phyloP scores from a whole-genome alignment of 352 stramenopile genomes.

The Phytophthora citrophthora region DNA sequence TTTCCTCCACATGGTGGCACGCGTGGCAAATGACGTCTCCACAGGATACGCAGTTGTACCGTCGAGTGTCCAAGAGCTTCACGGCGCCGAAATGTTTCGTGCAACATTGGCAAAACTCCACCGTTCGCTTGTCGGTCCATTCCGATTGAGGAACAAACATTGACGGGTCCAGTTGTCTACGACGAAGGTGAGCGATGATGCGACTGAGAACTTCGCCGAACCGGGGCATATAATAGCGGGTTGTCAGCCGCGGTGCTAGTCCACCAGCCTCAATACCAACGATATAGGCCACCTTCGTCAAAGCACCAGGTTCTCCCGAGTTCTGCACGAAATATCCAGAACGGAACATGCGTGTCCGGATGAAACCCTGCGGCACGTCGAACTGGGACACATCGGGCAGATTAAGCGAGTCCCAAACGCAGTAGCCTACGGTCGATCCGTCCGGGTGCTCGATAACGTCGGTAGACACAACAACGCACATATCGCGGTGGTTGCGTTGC shows the following conservation, averaged over 20 bases:
- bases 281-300: slow-evolving; percentile 47
- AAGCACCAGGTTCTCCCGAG: slow-evolving; percentile 26
- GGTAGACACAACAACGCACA: slow-evolving; percentile 53
- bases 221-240: slow-evolving; percentile 46
- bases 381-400: slow-evolving; percentile 39
- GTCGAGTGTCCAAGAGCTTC: slow-evolving; percentile 33
- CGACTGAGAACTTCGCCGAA: slow-evolving; percentile 47
- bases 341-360: slow-evolving; percentile 47
- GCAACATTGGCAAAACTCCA: slow-evolving; percentile 46
- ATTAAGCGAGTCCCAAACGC: slow-evolving; percentile 59
- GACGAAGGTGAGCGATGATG: slow-evolving; percentile 39
- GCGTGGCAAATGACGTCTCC: slow-evolving; percentile 57
- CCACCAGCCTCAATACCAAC: slow-evolving; percentile 51
- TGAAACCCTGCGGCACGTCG: slow-evolving; percentile 40
- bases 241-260: slow-evolving; percentile 35
- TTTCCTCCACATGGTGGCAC: slow-evolving; percentile 42
- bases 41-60: slow-evolving; percentile 58
- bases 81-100: slow-evolving; percentile 44
- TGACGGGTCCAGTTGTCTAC: slow-evolving; percentile 33
- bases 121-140: slow-evolving; percentile 43
- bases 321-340: slow-evolving; percentile 55
- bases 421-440: slow-evolving; percentile 54
- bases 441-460: slow-evolving; percentile 42
- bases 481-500: slow-evolving; percentile 44
- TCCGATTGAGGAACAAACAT: slow-evolving; percentile 38